Conservation (phyloP, 2,329 filamentous ascomycete species). For the Cladosporium austrohemisphaericum region DNA sequence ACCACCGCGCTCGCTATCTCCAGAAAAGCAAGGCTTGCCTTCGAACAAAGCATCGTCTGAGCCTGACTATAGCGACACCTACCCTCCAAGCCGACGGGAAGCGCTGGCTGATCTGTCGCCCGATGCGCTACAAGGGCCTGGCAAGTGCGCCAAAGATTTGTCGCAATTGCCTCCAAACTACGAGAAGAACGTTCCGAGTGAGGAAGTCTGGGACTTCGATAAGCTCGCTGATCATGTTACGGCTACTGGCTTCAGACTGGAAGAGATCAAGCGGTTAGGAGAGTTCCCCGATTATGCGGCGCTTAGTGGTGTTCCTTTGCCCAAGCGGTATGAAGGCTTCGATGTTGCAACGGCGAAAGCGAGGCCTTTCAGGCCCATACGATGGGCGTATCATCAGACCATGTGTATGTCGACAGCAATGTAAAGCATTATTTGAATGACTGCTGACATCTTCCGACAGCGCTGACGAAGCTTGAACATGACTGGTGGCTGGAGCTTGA, state of each 20-base stretch:
- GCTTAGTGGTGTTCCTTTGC: slow-evolving; percentile 70
- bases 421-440: not conserved
- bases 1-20: slow-evolving; percentile 52
- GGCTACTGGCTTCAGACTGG: slow-evolving; percentile 65
- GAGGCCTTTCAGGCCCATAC: slow-evolving; percentile 74
- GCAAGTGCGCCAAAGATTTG: slow-evolving; percentile 27
- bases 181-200: slow-evolving; percentile 23
- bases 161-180: slow-evolving; percentile 23
- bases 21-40: slow-evolving; percentile 40
- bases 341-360: slow-evolving; percentile 64
- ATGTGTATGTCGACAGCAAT: slow-evolving; percentile 64
- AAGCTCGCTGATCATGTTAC: slow-evolving; percentile 36
- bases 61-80: slow-evolving; percentile 40
- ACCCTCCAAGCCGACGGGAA: slow-evolving; percentile 53
- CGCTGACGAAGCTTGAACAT: slow-evolving; percentile 70
- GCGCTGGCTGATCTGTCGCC: slow-evolving; percentile 36
- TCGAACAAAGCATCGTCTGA: slow-evolving; percentile 22
- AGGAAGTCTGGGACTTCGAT: slow-evolving; percentile 22
- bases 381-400: slow-evolving; percentile 84
- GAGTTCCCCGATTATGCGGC: slow-evolving; percentile 75
- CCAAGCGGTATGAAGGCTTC: slow-evolving; percentile 61
- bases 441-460: slow-evolving; percentile 43
- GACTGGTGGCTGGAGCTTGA: slow-evolving; percentile 92
- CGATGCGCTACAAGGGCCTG: slow-evolving; percentile 25
- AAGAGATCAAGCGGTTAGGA: slow-evolving; percentile 66